A percentile compares a stretch with the other conserved stretches of the same genome.
phyloP scores from a whole-genome alignment of 345 rosid genomes.

The Dipteronia dyeriana region DNA sequence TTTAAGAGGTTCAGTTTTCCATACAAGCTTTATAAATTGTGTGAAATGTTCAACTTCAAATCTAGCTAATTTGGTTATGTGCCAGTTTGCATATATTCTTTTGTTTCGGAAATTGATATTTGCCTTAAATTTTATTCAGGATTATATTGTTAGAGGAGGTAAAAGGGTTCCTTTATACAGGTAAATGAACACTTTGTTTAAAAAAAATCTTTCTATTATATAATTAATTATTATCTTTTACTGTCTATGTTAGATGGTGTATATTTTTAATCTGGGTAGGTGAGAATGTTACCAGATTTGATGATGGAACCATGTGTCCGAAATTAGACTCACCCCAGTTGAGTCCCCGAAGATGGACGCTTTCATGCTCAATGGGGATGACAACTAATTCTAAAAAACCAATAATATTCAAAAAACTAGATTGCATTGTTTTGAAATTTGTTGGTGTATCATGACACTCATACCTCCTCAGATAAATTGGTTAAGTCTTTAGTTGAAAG shows the following conservation, averaged over 20 bases:
- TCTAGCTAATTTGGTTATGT: neutral
- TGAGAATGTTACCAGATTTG: neutral
- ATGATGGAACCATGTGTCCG: neutral
- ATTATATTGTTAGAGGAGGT: constrained; percentile 79
- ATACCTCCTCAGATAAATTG: neutral
- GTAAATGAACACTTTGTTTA: constrained; percentile 33
- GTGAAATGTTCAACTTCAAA: neutral
- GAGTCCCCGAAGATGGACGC: neutral
- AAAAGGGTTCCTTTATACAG: constrained; percentile 80
- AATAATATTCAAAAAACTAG: too few relatives aligned
- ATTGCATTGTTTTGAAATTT: neutral
- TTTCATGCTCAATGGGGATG: neutral
- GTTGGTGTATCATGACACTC: neutral
- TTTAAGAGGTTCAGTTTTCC: neutral
- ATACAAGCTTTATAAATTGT: neutral
- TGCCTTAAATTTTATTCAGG: constrained; percentile 47
- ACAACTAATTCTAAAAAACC: too few relatives aligned
- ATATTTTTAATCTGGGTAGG: neutral
- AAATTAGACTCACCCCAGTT: neutral
- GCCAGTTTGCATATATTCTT: neutral
- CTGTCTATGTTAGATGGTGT: neutral
- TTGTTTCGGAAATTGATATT: neutral
- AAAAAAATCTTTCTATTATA: neutral
- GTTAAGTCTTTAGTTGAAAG: neutral
- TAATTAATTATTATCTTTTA: neutral